phyloP scores from a whole-genome alignment of 257 asterid genomes.

The Hygrophila difformis region DNA sequence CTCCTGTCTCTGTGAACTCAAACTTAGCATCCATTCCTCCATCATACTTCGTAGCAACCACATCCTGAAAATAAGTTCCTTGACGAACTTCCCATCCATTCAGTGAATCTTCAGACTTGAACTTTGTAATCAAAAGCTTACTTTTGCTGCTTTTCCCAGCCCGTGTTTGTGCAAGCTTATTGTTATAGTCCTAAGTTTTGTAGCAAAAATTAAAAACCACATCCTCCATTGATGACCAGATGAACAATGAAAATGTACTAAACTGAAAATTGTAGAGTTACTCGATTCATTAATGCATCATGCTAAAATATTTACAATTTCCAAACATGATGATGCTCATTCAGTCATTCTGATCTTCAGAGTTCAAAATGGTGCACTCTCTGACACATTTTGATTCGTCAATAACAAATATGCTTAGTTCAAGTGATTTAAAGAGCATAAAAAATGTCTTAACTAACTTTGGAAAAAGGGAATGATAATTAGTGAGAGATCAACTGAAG shows the following conservation, averaged over 20 bases:
- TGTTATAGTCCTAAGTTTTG: slow-evolving; percentile 88
- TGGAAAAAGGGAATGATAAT: neutral
- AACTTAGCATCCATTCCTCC: slow-evolving; percentile 96
- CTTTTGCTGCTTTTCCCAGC: slow-evolving; percentile 99
- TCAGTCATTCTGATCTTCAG: no score
- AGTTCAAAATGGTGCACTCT: no score
- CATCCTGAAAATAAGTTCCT: slow-evolving; percentile 91
- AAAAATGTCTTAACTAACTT: no score
- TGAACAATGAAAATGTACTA: neutral
- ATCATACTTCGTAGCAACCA: slow-evolving; percentile 63
- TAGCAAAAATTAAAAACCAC: no score
- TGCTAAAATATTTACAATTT: no score
- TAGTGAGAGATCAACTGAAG: neutral
- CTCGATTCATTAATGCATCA: no score
- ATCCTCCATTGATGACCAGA: neutral
- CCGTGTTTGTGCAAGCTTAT: slow-evolving; percentile 81
- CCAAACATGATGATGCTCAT: no score
- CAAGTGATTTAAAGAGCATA: no score
- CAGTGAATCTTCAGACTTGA: slow-evolving; percentile 74
- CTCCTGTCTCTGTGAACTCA: slow-evolving; percentile 63
- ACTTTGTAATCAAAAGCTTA: slow-evolving; percentile 79
- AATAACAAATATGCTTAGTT: no score
- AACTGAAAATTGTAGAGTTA: no score
- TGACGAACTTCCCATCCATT: slow-evolving; percentile 86
- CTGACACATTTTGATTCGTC: no score